Conservation (phyloP, 805 yeast genomes). For the Ascoidea asiatica region DNA sequence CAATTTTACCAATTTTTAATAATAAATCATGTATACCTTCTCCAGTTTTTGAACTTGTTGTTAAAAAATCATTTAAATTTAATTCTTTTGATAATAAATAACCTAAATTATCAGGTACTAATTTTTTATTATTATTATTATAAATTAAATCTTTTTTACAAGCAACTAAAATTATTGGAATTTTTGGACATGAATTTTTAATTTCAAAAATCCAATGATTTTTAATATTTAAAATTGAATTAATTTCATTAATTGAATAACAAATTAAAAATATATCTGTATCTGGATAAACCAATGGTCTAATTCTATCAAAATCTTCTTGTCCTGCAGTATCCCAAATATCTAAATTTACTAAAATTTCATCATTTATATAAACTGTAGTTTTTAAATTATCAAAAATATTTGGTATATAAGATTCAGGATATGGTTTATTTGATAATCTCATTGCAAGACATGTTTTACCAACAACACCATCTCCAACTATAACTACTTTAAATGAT, state of each 20-base stretch:
- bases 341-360: slow-evolving; percentile 24
- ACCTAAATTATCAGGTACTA: too few species aligned
- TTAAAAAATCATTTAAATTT: too few species aligned
- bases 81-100: too few species aligned
- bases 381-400: slow-evolving; percentile 35
- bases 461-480: slow-evolving; percentile 29
- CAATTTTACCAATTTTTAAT: too few species aligned
- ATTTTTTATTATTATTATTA: too few species aligned
- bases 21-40: too few species aligned
- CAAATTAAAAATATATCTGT: slow-evolving; percentile 95
- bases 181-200: slow-evolving; percentile 25
- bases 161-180: slow-evolving; percentile 72
- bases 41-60: too few species aligned
- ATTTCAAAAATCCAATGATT: slow-evolving; percentile 26
- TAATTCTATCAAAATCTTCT: slow-evolving; percentile 89
- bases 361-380: slow-evolving; percentile 29
- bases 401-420: slow-evolving; percentile 26
- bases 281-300: slow-evolving; percentile 86
- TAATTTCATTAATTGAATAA: slow-evolving; percentile 86
- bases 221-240: slow-evolving; percentile 65
- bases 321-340: slow-evolving; percentile 70
- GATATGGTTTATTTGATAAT: slow-evolving; percentile 23
- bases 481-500: slow-evolving; percentile 26
- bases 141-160: slow-evolving; percentile 70
- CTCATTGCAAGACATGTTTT: slow-evolving; percentile 25